Evolutionary conservation across 2,329 filamentous ascomycete genomes (phyloP).

Genomic region (Trichoderma sp.): DNA sequence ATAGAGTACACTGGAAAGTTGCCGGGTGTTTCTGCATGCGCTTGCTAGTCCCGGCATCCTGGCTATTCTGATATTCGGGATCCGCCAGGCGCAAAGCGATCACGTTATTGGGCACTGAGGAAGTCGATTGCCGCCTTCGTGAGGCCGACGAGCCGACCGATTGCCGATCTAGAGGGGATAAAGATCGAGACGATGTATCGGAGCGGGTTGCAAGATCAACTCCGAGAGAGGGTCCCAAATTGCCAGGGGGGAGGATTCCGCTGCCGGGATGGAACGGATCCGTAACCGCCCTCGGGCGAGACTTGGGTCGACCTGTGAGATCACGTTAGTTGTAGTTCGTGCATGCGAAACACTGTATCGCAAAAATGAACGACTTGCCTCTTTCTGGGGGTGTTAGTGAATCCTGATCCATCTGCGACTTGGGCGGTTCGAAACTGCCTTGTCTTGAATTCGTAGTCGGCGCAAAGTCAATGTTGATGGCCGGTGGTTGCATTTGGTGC

Average conservation of each 20-base stretch:
- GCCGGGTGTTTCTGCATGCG: slow-evolving; percentile 97
- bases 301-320: slow-evolving; percentile 45
- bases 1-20: slow-evolving; percentile 91
- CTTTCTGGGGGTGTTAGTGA: slow-evolving; percentile 79
- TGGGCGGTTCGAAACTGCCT: slow-evolving; percentile 47
- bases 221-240: slow-evolving; percentile 51
- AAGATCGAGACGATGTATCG: slow-evolving; percentile 52
- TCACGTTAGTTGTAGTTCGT: slow-evolving; percentile 19
- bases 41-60: slow-evolving; percentile 62
- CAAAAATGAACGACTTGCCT: slow-evolving; percentile 44
- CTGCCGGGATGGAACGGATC: slow-evolving; percentile 54
- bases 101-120: slow-evolving; percentile 59
- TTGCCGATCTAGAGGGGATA: slow-evolving; percentile 59
- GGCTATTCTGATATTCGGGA: slow-evolving; percentile 72
- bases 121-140: slow-evolving; percentile 59
- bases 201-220: slow-evolving; percentile 45
- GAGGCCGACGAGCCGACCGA: slow-evolving; percentile 36
- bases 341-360: neutral
- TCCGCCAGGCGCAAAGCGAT: slow-evolving; percentile 90
- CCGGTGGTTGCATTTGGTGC: slow-evolving; percentile 82
- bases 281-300: slow-evolving; percentile 56
- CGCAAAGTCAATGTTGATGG: slow-evolving; percentile 91
- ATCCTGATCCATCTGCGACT: slow-evolving; percentile 67
- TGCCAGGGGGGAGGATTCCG: slow-evolving; percentile 38
- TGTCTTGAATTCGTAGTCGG: slow-evolving; percentile 63